Percentiles rank a stretch among this genome's conserved stretches.
These are phyloP conservation scores for Dispira parvispora DNA, from an alignment of 192 early-diverging fungal genomes.

Conservation along the genomic window DNA sequence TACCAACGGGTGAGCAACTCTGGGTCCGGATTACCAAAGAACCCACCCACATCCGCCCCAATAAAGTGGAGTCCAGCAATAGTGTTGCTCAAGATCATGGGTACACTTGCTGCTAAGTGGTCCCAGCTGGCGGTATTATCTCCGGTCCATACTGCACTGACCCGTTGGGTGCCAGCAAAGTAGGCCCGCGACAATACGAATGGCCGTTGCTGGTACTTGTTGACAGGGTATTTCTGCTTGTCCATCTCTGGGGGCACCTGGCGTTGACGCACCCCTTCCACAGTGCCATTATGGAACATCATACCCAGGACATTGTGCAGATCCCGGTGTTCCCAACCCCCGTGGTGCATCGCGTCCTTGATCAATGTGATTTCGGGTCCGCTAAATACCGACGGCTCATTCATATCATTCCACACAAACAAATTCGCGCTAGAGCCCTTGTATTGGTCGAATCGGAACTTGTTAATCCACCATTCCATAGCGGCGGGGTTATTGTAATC, in stretches of 20 bases:
- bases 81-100: slow-evolving; percentile 82
- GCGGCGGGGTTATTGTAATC: slow-evolving; percentile 76
- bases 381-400: slow-evolving; percentile 93
- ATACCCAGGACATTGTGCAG: slow-evolving; percentile 91
- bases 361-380: slow-evolving; percentile 95
- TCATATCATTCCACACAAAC: slow-evolving; percentile 99
- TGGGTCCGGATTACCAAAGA: slow-evolving; percentile 86
- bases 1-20: slow-evolving; percentile 96
- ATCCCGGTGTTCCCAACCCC: slow-evolving; percentile 81
- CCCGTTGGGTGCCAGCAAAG: slow-evolving; percentile 89
- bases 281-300: slow-evolving; percentile 73
- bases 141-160: slow-evolving; percentile 96
- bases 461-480: slow-evolving; percentile 57
- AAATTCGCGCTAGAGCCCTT: slow-evolving; percentile 61
- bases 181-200: slow-evolving; percentile 95
- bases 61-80: slow-evolving; percentile 75
- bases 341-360: slow-evolving; percentile 81
- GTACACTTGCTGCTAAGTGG: slow-evolving; percentile 59
- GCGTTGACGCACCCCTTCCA: slow-evolving; percentile 57
- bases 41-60: slow-evolving; percentile 94
- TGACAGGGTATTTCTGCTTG: slow-evolving; percentile 12
- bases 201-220: slow-evolving; percentile 36
- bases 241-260: slow-evolving; percentile 10
- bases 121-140: slow-evolving; percentile 89
- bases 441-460: slow-evolving; percentile 68